Evolutionary conservation across 2,329 filamentous ascomycete genomes (phyloP).

Genomic region (Capronia coronata): DNA sequence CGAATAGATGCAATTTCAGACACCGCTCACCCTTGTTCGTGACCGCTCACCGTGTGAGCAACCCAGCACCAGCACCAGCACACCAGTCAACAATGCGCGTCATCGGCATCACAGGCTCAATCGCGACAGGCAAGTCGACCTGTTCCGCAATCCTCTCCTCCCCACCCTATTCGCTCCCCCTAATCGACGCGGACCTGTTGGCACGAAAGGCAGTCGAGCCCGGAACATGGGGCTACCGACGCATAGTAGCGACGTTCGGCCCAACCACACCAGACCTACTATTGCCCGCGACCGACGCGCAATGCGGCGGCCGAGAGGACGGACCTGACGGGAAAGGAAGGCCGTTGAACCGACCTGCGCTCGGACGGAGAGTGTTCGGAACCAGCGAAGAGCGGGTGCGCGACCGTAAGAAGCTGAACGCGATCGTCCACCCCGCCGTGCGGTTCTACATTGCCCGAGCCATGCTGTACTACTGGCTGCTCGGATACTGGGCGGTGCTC

Average conservation of each 20-base stretch:
- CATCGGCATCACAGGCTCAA: slow-evolving; percentile 92
- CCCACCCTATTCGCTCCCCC: slow-evolving; percentile 75
- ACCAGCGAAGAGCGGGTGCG: slow-evolving; percentile 60
- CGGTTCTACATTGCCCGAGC: slow-evolving; percentile 71
- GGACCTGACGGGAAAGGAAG: slow-evolving; percentile 50
- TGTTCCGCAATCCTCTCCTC: slow-evolving; percentile 76
- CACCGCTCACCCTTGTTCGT: no score
- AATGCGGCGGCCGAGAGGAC: slow-evolving; percentile 26
- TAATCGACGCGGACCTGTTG: slow-evolving; percentile 89
- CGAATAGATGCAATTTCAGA: no score
- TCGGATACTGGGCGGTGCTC: slow-evolving; percentile 79
- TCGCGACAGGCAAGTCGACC: slow-evolving; percentile 96
- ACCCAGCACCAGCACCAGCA: no score
- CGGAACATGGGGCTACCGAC: slow-evolving; percentile 73
- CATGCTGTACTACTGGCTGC: slow-evolving; percentile 65
- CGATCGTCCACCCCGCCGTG: slow-evolving; percentile 89
- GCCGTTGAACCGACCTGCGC: slow-evolving; percentile 75
- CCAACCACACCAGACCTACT: slow-evolving; percentile 81
- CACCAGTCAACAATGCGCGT: slow-evolving; percentile 63
- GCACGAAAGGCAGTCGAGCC: slow-evolving; percentile 93
- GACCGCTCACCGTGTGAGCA: no score
- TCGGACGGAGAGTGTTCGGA: slow-evolving; percentile 83
- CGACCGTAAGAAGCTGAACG: slow-evolving; percentile 73
- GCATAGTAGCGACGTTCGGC: slow-evolving; percentile 75
- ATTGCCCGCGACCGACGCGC: slow-evolving; percentile 48